Percentiles rank a stretch among this genome's conserved stretches.
Evolutionary conservation across 2,329 filamentous ascomycete species (phyloP).

Genomic region (Fusarium chaquense): DNA sequence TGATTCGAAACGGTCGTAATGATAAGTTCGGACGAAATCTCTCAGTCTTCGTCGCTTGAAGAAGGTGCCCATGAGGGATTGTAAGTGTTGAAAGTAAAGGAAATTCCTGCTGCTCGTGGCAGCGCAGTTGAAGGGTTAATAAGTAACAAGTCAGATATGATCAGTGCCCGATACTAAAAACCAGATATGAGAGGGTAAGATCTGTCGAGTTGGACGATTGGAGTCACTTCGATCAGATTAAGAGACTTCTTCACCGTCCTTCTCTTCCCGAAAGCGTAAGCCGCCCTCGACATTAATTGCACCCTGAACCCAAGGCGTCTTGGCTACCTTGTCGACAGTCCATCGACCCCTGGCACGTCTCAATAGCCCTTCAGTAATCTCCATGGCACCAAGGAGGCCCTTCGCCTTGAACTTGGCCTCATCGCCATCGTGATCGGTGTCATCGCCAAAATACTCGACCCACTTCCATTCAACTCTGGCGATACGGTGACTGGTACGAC

Average conservation of each 20-base stretch:
- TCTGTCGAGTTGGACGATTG: neutral
- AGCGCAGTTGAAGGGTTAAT: neutral
- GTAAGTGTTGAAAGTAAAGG: conserved; percentile 23
- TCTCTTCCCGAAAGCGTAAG: conserved; percentile 69
- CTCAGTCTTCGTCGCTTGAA: conserved; percentile 14
- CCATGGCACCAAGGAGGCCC: conserved; percentile 79
- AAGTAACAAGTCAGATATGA: conserved; percentile 11
- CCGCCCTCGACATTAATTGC: conserved; percentile 77
- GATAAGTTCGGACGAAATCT: conserved; percentile 6
- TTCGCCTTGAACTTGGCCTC: conserved; percentile 70
- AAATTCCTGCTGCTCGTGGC: neutral
- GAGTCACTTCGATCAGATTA: conserved; percentile 30
- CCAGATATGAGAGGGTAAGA: neutral
- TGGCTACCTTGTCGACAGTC: conserved; percentile 78
- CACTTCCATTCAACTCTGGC: conserved; percentile 96
- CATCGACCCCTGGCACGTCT: conserved; percentile 85
- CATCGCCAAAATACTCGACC: conserved; percentile 85
- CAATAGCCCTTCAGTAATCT: conserved; percentile 85
- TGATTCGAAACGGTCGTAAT: conserved; percentile 15
- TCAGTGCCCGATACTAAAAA: conserved; percentile 2
- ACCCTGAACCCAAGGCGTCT: conserved; percentile 79
- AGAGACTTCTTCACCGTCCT: conserved; percentile 66
- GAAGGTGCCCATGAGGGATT: conserved; percentile 18
- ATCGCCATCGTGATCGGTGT: conserved; percentile 85
- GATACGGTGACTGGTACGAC: conserved; percentile 91